Evolutionary conservation across 768 basidiomycete species (phyloP), one percentile per base, ranked within the genome.

Genomic region (Trametes villosa): DNA sequence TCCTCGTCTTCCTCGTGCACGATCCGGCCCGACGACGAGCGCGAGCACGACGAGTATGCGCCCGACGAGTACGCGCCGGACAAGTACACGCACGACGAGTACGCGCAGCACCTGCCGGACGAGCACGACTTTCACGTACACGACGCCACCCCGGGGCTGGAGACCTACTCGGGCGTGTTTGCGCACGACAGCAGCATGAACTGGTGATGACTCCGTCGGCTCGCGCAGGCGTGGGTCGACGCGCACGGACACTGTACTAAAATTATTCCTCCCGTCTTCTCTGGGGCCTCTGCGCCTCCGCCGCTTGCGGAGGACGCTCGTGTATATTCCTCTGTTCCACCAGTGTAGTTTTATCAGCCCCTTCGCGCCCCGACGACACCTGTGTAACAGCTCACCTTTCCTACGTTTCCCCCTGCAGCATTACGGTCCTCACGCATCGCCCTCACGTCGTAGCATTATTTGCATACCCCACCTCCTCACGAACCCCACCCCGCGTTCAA

Each of bases 141-240:
- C 49, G 59, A 67, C 53, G 71, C 74, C 53, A 46, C 55, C 20
- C 52, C 45, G 12, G 73, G 63, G 54, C 74, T 69, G 34, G 76
- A 78, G 64, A 63, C 68, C 42, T 78, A 75, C 59, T 70, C 74
- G 63, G 72, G 72, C 52, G 59, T 78, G 34, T 78, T 77, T 68
- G 63, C 75, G 34, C 72, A 76, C 56, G 76, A 75, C 3, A 67
- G 66, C 64, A 74, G 66, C 64, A 75, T 76, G 76, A 62, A 58
- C 62, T 71, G 70, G 70, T 71, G 66, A 69, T 70, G 67, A 70
- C 60, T 55, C 58, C 38, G 70, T 71, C 67, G 69, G 65, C 70
- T 69, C 62, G 67, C 68, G 70, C 70, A 60, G 70, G 70, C 68
- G 70, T 68, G 69, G 65, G 70, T 70, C 69, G 70, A 70, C 70